phyloP scores from a whole-genome alignment of 1,284 basidiomycete species.

The Vanrija sp. region DNA sequence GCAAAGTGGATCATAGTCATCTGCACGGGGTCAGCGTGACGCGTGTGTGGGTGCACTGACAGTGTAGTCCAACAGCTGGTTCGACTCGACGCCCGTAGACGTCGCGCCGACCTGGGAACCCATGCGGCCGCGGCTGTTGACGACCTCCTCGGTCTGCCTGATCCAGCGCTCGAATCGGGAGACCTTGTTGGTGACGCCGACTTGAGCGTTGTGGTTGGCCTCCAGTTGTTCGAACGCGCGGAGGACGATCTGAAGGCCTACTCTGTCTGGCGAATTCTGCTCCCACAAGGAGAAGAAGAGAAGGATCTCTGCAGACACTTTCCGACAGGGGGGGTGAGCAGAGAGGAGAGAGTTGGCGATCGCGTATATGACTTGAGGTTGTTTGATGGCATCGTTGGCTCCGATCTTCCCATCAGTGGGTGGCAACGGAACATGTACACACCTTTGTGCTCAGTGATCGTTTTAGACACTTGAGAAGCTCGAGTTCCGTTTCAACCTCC shows the following conservation, averaged over 20 bases:
- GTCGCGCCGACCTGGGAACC: slow-evolving; percentile 84
- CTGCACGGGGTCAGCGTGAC: slow-evolving; percentile 13
- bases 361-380: slow-evolving; percentile 73
- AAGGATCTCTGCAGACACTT: slow-evolving; percentile 71
- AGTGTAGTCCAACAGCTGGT: slow-evolving; percentile 22
- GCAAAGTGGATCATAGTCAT: slow-evolving; percentile 31
- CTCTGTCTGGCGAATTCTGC: slow-evolving; percentile 30
- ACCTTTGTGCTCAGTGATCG: slow-evolving; percentile 76
- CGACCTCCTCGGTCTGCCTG: slow-evolving; percentile 68
- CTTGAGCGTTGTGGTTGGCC: slow-evolving; percentile 30
- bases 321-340: slow-evolving; percentile 73
- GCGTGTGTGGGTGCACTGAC: background rate
- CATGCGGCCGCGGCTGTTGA: slow-evolving; percentile 87
- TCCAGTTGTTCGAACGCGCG: slow-evolving; percentile 51
- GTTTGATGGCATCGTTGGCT: slow-evolving; percentile 70
- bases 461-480: slow-evolving; percentile 82
- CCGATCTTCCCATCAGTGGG: slow-evolving; percentile 56
- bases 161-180: slow-evolving; percentile 85
- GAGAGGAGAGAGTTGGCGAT: slow-evolving; percentile 82
- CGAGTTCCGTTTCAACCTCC: slow-evolving; percentile 75
- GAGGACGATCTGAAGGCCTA: slow-evolving; percentile 52
- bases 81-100: background rate
- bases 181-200: slow-evolving; percentile 56
- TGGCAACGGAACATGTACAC: slow-evolving; percentile 30
- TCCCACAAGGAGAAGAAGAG: slow-evolving; percentile 54